Evolutionary conservation across 2,329 filamentous ascomycete genomes (phyloP), one percentile per base, ranked within the genome.

Genomic region (Fusarium decemcellulare): DNA sequence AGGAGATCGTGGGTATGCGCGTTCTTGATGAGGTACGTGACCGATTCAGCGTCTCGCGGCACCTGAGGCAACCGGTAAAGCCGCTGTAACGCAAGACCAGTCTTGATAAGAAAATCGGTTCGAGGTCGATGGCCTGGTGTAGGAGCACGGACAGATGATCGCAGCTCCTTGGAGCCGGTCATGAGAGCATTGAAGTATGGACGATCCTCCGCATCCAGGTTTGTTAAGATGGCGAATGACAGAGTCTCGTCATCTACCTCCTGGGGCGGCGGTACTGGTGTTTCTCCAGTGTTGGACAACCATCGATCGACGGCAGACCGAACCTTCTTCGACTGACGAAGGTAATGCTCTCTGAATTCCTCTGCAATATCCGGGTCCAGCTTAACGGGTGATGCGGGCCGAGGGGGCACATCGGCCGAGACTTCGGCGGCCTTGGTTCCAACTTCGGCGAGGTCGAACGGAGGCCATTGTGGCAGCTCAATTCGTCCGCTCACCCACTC

Each of bases 171-270:
- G 0, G 87, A 83, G 7, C 88, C 89, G 2, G 84, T 90, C 44
- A 97, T 84, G 14, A 98, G 83, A 10, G 93, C 91, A 72, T 94
- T 95, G 82, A 97, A 98, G 52, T 92, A 88, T 0, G 92, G 92
- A 18, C 93, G 88, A 71, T 97, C 90, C 43, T 92, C 88, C 3
- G 89, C 83, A 54, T 92, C 90, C 12, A 98, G 86, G 76, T 94
- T 95, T 10, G 95, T 98, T 63, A 98, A 84, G 79, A 98, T 97
- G 57, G 95, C 95, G 81, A 98, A 98, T 3, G 92, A 92, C 37
- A 98, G 83, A 0, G 95, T 98, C 81, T 98, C 95, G 67, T 98
- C 95, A 74, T 98, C 95, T 7, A 97, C 92, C 62, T 97, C 95
- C 65, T 95, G 91, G 0, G 94, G 94, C 2, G 93, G 91, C 54